phyloP scores from a whole-genome alignment of 371 early-diverging fungal species.

The Dichotomocladium elegans region DNA sequence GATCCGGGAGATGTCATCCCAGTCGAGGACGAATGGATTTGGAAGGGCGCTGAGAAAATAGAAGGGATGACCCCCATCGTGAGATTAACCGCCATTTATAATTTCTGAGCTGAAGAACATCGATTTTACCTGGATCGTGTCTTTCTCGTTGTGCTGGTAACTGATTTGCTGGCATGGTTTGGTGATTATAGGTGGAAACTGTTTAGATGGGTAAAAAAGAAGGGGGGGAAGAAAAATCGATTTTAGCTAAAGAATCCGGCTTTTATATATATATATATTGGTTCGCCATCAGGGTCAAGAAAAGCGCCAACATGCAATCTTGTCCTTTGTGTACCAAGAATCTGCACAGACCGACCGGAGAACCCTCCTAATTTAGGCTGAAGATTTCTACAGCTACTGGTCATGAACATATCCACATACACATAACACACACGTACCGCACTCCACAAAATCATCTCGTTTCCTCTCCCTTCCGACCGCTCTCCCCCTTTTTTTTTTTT shows the following conservation, averaged over 20 bases:
- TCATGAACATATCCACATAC: too few relatives aligned
- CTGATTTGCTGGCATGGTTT: not conserved
- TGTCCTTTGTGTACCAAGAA: constrained; percentile 17
- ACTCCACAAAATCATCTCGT: not conserved
- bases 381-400: not conserved
- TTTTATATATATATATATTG: too few relatives aligned
- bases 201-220: not conserved
- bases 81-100: too few relatives aligned
- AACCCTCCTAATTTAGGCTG: constrained; percentile 10
- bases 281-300: too few relatives aligned
- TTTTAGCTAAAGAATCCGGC: constrained; percentile 2
- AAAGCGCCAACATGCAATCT: constrained; percentile 20
- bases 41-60: constrained; percentile 13
- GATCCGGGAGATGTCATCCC: constrained; percentile 13
- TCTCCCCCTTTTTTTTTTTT: not conserved
- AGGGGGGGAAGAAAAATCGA: constrained; percentile 4
- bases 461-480: not conserved
- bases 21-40: constrained; percentile 14
- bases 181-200: constrained; percentile 1
- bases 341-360: constrained; percentile 26
- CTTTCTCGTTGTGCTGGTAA: not conserved
- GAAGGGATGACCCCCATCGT: too few relatives aligned
- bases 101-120: too few relatives aligned
- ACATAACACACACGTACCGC: not conserved
- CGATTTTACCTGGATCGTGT: not conserved